Evolutionary conservation across 306 rosid species (phyloP).

Genomic region (Casuarina glauca): DNA sequence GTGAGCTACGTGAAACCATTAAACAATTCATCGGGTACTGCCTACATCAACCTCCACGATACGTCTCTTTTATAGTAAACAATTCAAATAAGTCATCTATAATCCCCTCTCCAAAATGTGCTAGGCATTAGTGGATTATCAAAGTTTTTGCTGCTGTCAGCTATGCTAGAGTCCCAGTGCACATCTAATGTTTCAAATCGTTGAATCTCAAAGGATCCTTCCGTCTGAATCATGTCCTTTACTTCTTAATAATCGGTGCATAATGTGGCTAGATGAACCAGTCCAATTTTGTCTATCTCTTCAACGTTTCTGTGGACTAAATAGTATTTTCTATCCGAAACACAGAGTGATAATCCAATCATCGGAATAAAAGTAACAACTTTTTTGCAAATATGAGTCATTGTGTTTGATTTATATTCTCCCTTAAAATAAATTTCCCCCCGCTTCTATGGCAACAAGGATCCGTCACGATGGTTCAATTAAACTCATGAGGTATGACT

Average conservation of each 20-base stretch:
- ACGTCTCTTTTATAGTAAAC: background rate
- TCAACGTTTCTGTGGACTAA: background rate
- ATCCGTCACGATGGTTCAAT: no score
- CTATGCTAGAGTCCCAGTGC: background rate
- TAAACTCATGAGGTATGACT: no score
- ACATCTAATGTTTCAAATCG: background rate
- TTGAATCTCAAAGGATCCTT: background rate
- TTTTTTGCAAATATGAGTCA: no score
- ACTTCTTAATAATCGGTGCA: background rate
- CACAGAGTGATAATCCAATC: no score
- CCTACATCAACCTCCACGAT: background rate
- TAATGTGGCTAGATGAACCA: background rate
- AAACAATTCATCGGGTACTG: background rate
- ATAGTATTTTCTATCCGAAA: no score
- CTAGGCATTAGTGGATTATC: background rate
- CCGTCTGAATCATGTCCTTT: background rate
- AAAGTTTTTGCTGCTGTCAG: background rate
- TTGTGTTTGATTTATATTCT: no score
- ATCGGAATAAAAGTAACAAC: no score
- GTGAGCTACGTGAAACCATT: background rate
- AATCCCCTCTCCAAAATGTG: conserved; percentile 18
- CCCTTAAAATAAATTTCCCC: no score
- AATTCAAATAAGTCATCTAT: conserved; percentile 25
- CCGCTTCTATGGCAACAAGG: no score
- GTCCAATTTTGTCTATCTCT: background rate